Percentiles rank a stretch among this genome's conserved stretches.
Evolutionary conservation across 2,329 filamentous ascomycete species (phyloP).

Genomic region (Pseudohalonectria lignicola): DNA sequence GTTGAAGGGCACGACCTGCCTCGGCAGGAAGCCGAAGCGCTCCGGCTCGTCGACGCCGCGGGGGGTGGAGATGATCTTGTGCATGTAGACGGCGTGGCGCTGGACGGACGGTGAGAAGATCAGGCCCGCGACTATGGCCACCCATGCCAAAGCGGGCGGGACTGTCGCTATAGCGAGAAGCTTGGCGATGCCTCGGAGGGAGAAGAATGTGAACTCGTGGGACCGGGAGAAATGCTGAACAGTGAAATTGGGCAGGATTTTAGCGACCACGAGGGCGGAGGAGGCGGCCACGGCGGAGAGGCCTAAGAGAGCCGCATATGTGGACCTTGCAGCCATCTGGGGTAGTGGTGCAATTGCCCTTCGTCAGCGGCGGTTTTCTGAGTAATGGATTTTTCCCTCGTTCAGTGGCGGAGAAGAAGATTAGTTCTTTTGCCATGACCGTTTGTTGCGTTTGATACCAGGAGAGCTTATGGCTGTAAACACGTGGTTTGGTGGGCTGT

Average conservation of each 20-base stretch:
- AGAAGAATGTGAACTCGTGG: background rate
- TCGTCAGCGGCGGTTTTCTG: no score
- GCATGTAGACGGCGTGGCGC: slow-evolving; percentile 73
- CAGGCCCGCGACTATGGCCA: background rate
- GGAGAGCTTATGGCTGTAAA: no score
- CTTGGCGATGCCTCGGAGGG: background rate
- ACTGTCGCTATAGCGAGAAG: background rate
- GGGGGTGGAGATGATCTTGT: slow-evolving; percentile 56
- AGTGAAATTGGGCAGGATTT: no score
- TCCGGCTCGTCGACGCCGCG: slow-evolving; percentile 65
- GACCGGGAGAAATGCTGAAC: no score
- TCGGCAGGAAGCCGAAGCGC: slow-evolving; percentile 73
- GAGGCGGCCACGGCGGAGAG: background rate
- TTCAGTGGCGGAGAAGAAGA: no score
- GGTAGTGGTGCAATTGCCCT: no score
- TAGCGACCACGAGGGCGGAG: background rate
- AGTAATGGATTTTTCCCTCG: no score
- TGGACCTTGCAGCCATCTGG: background rate
- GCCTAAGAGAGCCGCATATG: background rate
- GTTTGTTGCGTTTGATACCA: no score
- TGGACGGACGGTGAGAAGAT: slow-evolving; percentile 50
- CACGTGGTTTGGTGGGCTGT: no score
- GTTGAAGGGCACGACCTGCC: slow-evolving; percentile 81
- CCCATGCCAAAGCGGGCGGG: background rate
- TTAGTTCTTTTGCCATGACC: no score